Base-by-base conservation (phyloP, 352 stramenopile species). In the Thalassiosira sp. region DNA sequence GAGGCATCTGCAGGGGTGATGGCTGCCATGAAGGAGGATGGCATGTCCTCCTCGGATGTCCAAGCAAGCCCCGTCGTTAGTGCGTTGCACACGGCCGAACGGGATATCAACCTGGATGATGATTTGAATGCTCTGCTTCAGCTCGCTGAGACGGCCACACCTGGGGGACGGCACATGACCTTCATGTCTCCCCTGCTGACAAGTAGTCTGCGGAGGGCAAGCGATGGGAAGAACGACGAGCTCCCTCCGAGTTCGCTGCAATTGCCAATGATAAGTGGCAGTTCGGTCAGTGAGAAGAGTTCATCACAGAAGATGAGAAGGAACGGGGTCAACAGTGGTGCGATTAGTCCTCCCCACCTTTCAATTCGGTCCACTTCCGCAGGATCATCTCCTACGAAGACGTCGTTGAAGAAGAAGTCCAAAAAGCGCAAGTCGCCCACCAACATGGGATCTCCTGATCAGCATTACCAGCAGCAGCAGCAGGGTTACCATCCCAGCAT, bases 81-180 rank as follows among this genome's bases (percentile, higher is more conserved):
- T 68, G 84, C 72, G 18, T 60, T 91, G 31, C 81, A 89, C 64
- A 70, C 83, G 49, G 84, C 79, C 1, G 85, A 93, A 59, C 65
- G 82, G 8, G 81, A 88, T 74, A 53, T 91, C 1, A 88, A 85
- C 66, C 72, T 89, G 65, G 87, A 93, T 78, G 87, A 90, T 72
- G 87, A 93, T 70, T 58, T 93, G 59, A 90, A 81, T 68, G 79
- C 84, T 46, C 65, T 91, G 25, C 62, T 93, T 31, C 81, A 93
- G 45, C 76, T 93, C 22, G 85, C 85, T 8, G 74, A 68, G 33
- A 59, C 60, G 20, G 70, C 74, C 7, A 75, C 76, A 5, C 72
- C 62, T 33, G 66, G 74, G 33, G 69, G 66, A 42, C 48, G 62
- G 42, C 64, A 60, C 24, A 60, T 82, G 18, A 33, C 65, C 10